Conservation (phyloP, 495 filamentous ascomycete genomes). For the Aspergillus carlsbadensis region DNA sequence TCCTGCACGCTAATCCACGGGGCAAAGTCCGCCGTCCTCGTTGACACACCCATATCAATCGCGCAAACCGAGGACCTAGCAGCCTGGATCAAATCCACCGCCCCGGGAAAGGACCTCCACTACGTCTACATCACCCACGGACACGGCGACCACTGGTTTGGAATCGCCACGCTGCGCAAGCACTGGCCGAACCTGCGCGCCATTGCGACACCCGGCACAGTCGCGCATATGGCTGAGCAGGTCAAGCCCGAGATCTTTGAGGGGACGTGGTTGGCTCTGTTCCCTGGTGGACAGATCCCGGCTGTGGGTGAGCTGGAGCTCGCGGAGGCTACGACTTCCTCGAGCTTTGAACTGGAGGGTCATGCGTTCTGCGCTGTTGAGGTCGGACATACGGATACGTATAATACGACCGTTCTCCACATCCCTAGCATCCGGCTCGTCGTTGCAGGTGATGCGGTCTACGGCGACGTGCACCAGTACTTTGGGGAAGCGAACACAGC, state of each 20-base stretch:
- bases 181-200: slow-evolving; percentile 27
- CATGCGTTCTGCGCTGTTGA: no score
- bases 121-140: slow-evolving; percentile 47
- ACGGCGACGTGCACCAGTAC: slow-evolving; percentile 35
- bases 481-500: slow-evolving; percentile 30
- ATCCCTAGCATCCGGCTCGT: slow-evolving; percentile 30
- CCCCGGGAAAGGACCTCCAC: slow-evolving; percentile 24
- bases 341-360: no score
- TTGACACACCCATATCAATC: slow-evolving; percentile 25
- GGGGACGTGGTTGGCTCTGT: slow-evolving; percentile 19
- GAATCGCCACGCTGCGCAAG: slow-evolving; percentile 22
- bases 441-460: slow-evolving; percentile 35
- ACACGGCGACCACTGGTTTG: slow-evolving; percentile 50
- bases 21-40: slow-evolving; percentile 16
- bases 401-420: slow-evolving; percentile 29
- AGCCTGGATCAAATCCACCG: slow-evolving; percentile 16
- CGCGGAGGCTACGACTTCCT: no score
- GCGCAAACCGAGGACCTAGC: slow-evolving; percentile 13
- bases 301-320: no score
- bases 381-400: slow-evolving; percentile 23
- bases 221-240: slow-evolving; percentile 35
- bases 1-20: slow-evolving; percentile 22
- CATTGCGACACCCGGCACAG: slow-evolving; percentile 27
- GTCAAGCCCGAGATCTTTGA: slow-evolving; percentile 6
- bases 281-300: slow-evolving; percentile 13